Conservation (phyloP, 1,284 basidiomycete species). For the Ceratobasidium sp. region DNA sequence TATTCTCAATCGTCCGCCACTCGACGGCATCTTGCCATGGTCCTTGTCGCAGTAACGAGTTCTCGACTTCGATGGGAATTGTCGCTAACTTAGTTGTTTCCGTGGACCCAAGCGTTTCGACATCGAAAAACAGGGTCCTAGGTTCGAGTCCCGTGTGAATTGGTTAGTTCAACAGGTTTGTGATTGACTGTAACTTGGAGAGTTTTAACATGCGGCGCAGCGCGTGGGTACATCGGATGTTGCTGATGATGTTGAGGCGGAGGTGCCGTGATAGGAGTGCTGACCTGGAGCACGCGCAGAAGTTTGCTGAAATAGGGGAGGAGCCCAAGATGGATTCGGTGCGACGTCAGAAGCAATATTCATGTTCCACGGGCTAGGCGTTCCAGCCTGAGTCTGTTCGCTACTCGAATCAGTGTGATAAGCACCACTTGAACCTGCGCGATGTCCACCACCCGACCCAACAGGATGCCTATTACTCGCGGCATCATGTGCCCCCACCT, state of each 20-base stretch:
- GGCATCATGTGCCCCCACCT: neutral
- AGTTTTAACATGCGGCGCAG: too few relatives aligned
- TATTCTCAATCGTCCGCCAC: too few relatives aligned
- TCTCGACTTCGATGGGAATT: too few relatives aligned
- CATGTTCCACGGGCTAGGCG: neutral
- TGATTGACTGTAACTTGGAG: too few relatives aligned
- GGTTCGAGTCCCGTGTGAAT: too few relatives aligned
- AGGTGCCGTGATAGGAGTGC: conserved; percentile 38
- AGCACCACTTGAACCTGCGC: neutral
- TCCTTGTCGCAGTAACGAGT: too few relatives aligned
- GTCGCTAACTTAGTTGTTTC: too few relatives aligned
- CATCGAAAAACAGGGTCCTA: too few relatives aligned
- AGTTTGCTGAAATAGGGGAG: conserved; percentile 47
- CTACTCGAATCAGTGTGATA: conserved; percentile 12
- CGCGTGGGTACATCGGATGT: conserved; percentile 43
- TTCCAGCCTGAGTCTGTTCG: conserved; percentile 18
- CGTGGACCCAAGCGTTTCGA: too few relatives aligned
- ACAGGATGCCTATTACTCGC: neutral
- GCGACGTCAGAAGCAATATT: neutral
- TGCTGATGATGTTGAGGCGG: conserved; percentile 48
- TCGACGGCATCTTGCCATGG: too few relatives aligned
- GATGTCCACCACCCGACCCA: neutral
- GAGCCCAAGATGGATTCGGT: conserved; percentile 12
- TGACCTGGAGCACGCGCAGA: conserved; percentile 40
- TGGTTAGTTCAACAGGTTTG: too few relatives aligned